Base-by-base conservation (phyloP, 768 basidiomycete species). In the Leucocoprinus sp. region DNA sequence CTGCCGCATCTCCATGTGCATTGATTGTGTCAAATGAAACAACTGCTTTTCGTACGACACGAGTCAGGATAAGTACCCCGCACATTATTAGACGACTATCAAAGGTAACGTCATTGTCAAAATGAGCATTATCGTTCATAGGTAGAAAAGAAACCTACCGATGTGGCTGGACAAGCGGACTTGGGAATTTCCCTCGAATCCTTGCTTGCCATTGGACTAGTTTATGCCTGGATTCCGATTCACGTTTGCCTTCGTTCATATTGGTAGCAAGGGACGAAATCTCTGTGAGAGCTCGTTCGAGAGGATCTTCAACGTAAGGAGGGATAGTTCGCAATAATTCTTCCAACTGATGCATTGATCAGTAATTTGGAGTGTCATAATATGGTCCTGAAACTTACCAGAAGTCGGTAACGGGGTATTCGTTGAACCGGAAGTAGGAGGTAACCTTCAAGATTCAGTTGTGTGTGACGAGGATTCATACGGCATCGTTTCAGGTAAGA, bases 181-280 rank as follows among this genome's bases (percentile, higher is more conserved):
- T 93, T 6, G 92, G 93, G 62, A 96, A 97, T 59, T 80, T 87
- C 15, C 91, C 89, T 29, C 84, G 74, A 55, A 99, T 97, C 54
- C 90, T 75, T 27, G 81, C 57, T 64, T 93, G 91, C 89, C 88
- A 93, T 57, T 86, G 80, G 14, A 97, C 87, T 19, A 98, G 78
- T 58, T 91, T 88, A 37, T 83, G 76, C 17, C 96, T 75, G 1
- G 89, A 93, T 65, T 99, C 96, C 2, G 91, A 76, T 54, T 97
- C 93, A 1, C 96, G 80, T 62, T 97, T 98, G 51, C 92, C 91
- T 66, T 99, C 96, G 62, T 99, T 99, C 89, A 99, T 96, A 57
- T 88, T 87, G 40, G 80, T 89, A 2, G 96, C 93, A 40, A 98
- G 65, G 9, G 78, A 78, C 1, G 92, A 79, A 53, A 98, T 96